Conservation (phyloP, 768 basidiomycete species). For the Trametes coccinea region DNA sequence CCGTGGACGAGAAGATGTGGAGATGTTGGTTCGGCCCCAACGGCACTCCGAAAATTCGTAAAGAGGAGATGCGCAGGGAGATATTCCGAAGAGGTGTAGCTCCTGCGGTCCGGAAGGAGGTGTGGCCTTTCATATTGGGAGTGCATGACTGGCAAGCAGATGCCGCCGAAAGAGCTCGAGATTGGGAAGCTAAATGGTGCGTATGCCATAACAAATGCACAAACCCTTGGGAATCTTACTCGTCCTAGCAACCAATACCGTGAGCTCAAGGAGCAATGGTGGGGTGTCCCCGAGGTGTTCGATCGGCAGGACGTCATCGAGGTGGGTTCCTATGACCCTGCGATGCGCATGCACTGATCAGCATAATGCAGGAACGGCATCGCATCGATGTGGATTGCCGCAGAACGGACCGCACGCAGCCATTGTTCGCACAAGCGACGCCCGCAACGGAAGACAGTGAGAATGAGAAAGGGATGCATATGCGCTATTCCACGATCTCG, state of each 20-base stretch:
- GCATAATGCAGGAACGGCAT: slow-evolving; percentile 68
- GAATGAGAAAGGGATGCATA: slow-evolving; percentile 56
- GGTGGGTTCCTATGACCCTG: slow-evolving; percentile 42
- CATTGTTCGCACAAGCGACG: slow-evolving; percentile 64
- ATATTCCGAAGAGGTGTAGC: slow-evolving; percentile 77
- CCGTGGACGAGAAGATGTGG: slow-evolving; percentile 76
- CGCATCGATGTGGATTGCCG: slow-evolving; percentile 97
- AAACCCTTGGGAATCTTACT: neutral
- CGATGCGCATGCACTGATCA: neutral
- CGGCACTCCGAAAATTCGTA: slow-evolving; percentile 63
- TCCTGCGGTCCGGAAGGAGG: slow-evolving; percentile 59
- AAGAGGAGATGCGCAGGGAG: slow-evolving; percentile 72
- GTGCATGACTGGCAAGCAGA: slow-evolving; percentile 81
- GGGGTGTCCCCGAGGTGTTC: slow-evolving; percentile 77
- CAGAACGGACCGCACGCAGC: slow-evolving; percentile 92
- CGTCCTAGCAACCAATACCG: slow-evolving; percentile 63
- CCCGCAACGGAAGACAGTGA: slow-evolving; percentile 46
- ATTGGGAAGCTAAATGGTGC: slow-evolving; percentile 68
- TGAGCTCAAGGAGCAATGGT: slow-evolving; percentile 78
- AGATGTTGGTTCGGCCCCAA: slow-evolving; percentile 73
- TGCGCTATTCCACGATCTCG: slow-evolving; percentile 70
- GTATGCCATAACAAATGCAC: neutral
- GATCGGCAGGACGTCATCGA: slow-evolving; percentile 80
- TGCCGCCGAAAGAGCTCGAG: slow-evolving; percentile 53
- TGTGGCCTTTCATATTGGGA: slow-evolving; percentile 91